phyloP scores from a whole-genome alignment of 1,139 yeast species.

The Candida sp. region DNA sequence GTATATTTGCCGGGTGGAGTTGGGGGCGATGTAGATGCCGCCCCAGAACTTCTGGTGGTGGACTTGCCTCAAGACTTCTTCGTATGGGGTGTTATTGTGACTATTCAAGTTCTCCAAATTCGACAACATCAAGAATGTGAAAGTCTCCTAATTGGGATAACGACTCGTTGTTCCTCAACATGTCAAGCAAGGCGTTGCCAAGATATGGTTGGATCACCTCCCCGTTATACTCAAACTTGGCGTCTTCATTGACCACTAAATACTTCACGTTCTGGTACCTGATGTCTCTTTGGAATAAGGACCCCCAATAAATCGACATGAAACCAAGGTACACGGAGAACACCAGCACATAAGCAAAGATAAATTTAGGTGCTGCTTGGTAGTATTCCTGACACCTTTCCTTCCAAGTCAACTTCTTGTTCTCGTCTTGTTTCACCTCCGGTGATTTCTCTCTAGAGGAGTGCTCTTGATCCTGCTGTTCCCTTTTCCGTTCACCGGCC shows the following conservation, averaged over 20 bases:
- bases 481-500: not conserved
- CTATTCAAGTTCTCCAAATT: conserved; percentile 28
- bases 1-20: conserved; percentile 42
- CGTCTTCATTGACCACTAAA: conserved; percentile 53
- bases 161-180: conserved; percentile 20
- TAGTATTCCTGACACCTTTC: conserved; percentile 12
- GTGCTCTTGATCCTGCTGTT: not conserved
- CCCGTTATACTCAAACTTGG: conserved; percentile 22
- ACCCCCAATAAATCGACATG: conserved; percentile 66
- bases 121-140: conserved; percentile 32
- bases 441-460: too few species aligned
- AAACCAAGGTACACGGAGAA: conserved; percentile 28
- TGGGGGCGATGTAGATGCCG: conserved; percentile 49
- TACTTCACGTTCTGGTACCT: conserved; percentile 45
- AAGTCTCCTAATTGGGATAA: conserved; percentile 39
- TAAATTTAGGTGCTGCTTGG: conserved; percentile 9
- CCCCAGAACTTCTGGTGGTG: conserved; percentile 60
- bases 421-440: too few species aligned
- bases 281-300: conserved; percentile 44
- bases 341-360: conserved; percentile 11
- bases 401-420: conserved; percentile 5
- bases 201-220: conserved; percentile 25
- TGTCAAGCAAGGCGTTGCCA: conserved; percentile 34
- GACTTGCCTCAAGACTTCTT: conserved; percentile 39
- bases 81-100: conserved; percentile 34